Evolutionary conservation across 306 rosid species (phyloP), one percentile per base, ranked within the genome.

Genomic region (Cicer yamashitae): DNA sequence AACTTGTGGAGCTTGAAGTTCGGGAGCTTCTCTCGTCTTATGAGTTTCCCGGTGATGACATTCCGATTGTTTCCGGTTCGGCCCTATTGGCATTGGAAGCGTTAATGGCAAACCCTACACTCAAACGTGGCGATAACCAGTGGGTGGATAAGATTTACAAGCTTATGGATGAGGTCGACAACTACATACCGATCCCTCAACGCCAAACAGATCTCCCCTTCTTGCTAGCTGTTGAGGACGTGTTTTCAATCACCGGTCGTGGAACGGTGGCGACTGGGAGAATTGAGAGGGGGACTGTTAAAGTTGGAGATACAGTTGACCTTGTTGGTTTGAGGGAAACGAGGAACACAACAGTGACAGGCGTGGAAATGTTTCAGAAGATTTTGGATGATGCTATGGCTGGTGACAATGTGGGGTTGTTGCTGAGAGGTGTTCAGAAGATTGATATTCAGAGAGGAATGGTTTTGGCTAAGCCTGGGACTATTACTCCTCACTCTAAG

Each of bases 201-300:
- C 74, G 97, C n/a, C 97, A 92, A 30, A 82, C 84, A 0, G 97
- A 92, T 1, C 81, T 92, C n/a, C 97, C 97, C 8, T 92, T 92
- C 69, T 79, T 92, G 59, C 85, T 92, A 0, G 97, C 97, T 0
- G 76, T 92, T 15, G 97, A 92, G 44, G 97, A 92, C 46, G 97
- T 92, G 70, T 92, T 89, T 57, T 87, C 97, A 4, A 90, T 92
- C 50, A 92, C 97, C 0, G 97, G 96, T 14, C 94, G 97, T 81
- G 97, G 97, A 5, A 92, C 97, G 0, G 97, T 92, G 1, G 97
- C 97, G 75, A 92, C 97, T 0, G 97, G 97, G 2, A 88, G 97
- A 9, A 84, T 91, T 1, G 97, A 91, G 73, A 88, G 97, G 25
- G 97, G 97, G 8, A 74, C 79, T 0, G 50, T 92, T 20, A 88